Evolutionary conservation across 2,329 filamentous ascomycete species (phyloP).

Genomic region (Aspergillus sojae): DNA sequence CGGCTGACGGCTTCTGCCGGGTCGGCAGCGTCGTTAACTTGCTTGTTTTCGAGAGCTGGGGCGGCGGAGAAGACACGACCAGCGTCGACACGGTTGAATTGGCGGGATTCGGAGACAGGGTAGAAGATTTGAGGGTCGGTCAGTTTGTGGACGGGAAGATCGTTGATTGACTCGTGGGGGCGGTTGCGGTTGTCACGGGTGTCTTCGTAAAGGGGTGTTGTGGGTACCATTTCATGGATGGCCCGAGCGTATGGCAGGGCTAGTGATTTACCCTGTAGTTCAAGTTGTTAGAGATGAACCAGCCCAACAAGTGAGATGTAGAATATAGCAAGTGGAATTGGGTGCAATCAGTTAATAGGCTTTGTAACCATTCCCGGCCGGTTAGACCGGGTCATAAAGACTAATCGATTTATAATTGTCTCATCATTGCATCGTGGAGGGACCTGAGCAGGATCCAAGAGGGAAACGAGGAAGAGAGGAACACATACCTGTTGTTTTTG

Average conservation of each 20-base stretch:
- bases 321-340: conserved; percentile 12
- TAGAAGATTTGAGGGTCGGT: conserved; percentile 62
- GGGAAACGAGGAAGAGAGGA: conserved; percentile 22
- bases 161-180: conserved; percentile 65
- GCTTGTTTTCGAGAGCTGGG: conserved; percentile 36
- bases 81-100: conserved; percentile 67
- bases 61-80: conserved; percentile 61
- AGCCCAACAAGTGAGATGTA: conserved; percentile 4
- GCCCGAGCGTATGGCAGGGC: conserved; percentile 77
- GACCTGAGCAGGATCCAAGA: conserved; percentile 8
- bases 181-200: conserved; percentile 39
- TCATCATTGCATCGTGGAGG: conserved; percentile 61
- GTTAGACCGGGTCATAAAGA: conserved; percentile 83
- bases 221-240: conserved; percentile 78
- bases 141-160: conserved; percentile 61
- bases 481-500: conserved; percentile 73
- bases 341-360: conserved; percentile 48
- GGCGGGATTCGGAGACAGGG: conserved; percentile 64
- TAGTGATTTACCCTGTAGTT: conserved; percentile 67
- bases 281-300: conserved; percentile 23
- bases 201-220: conserved; percentile 53
- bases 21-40: conserved; percentile 32
- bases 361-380: conserved; percentile 60
- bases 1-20: conserved; percentile 35
- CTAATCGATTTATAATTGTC: conserved; percentile 87